Evolutionary conservation across 768 basidiomycete species (phyloP).

Genomic region (Mrakia hoshinonis): DNA sequence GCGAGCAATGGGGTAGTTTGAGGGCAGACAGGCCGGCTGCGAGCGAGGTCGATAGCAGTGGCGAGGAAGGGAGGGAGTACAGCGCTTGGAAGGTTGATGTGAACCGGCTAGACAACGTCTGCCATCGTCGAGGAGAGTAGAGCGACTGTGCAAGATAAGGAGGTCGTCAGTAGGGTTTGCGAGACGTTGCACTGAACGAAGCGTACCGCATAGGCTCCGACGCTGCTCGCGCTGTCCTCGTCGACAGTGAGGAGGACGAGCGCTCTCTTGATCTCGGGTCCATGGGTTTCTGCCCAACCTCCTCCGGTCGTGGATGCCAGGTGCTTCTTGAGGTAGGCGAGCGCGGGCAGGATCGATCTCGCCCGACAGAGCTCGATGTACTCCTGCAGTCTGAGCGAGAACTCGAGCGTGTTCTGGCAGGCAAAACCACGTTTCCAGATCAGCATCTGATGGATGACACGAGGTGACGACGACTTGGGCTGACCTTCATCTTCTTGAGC

Average conservation of each 20-base stretch:
- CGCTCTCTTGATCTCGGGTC: conserved; percentile 65
- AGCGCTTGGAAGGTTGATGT: conserved; percentile 76
- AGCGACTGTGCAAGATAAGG: conserved; percentile 52
- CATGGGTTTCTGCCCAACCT: conserved; percentile 64
- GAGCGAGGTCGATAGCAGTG: conserved; percentile 74
- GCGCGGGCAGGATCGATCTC: conserved; percentile 61
- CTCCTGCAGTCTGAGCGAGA: conserved; percentile 89
- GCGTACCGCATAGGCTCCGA: conserved; percentile 68
- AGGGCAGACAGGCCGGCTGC: conserved; percentile 86
- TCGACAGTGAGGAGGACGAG: conserved; percentile 66
- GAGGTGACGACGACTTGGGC: conserved; percentile 19
- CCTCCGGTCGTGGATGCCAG: conserved; percentile 45
- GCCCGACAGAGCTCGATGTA: conserved; percentile 82
- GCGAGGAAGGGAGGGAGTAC: conserved; percentile 77
- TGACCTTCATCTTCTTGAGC: conserved; percentile 79
- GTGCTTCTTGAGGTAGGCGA: conserved; percentile 72
- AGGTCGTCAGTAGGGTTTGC: neutral
- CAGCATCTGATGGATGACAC: neutral
- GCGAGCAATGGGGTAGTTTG: conserved; percentile 75
- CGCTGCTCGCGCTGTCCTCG: conserved; percentile 49
- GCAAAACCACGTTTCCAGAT: neutral
- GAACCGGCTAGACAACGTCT: conserved; percentile 63
- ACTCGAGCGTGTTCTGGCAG: conserved; percentile 81
- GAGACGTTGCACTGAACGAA: neutral
- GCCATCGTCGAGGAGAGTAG: conserved; percentile 76